Conservation (phyloP, 805 yeast genomes). For the Nakazawaea holstii region DNA sequence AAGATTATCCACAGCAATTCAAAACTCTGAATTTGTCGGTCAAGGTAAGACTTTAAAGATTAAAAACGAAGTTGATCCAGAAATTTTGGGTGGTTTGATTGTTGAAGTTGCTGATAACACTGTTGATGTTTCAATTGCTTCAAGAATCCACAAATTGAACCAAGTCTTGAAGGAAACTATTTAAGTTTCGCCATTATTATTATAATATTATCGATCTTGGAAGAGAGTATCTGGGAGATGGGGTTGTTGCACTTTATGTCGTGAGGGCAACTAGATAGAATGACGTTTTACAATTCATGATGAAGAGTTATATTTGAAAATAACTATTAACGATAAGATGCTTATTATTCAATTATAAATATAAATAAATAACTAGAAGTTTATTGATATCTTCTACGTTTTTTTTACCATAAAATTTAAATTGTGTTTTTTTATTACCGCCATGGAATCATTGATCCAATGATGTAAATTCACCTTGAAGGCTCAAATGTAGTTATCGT, state of each 20-base stretch:
- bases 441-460: no score
- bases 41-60: conserved; percentile 80
- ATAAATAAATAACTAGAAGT: background rate
- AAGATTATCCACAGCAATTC: conserved; percentile 74
- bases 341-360: background rate
- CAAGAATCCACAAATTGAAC: conserved; percentile 86
- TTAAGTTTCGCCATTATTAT: conserved; percentile 28
- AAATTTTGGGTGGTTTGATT: conserved; percentile 90
- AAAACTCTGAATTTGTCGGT: conserved; percentile 78
- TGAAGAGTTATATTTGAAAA: background rate
- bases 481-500: no score
- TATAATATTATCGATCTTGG: background rate
- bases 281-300: background rate
- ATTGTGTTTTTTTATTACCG: no score
- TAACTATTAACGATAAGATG: conserved; percentile 1
- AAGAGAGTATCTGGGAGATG: background rate
- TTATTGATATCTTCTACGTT: no score
- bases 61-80: conserved; percentile 79
- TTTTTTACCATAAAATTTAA: no score
- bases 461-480: no score
- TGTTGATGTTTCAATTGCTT: conserved; percentile 83
- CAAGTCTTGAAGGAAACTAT: conserved; percentile 80
- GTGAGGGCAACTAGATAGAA: background rate
- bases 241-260: background rate
- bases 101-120: conserved; percentile 97